Percentiles rank a stretch among this genome's conserved stretches.
phyloP scores from a whole-genome alignment of 75 land plant genomes.

The Chamaecyparis obtusa region DNA sequence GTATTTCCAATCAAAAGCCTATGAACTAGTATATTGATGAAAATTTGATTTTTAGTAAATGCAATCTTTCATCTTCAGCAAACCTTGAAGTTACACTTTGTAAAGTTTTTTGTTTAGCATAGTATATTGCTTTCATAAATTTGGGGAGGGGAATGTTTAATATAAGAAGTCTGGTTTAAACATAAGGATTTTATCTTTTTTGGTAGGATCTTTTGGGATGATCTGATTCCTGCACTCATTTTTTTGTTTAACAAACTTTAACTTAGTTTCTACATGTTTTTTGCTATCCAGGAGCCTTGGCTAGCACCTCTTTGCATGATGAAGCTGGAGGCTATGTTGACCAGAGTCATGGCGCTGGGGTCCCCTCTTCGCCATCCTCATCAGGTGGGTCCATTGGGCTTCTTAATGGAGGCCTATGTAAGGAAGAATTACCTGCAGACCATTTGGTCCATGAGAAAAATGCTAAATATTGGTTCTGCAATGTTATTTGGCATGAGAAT shows the following conservation, averaged over 20 bases:
- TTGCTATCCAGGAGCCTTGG: slow-evolving; percentile 46
- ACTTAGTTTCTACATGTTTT: not conserved
- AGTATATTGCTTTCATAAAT: not conserved
- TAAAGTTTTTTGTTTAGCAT: not conserved
- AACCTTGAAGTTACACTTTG: not conserved
- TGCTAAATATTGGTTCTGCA: slow-evolving; percentile 43
- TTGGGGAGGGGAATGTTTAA: not conserved
- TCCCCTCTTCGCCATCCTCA: slow-evolving; percentile 65
- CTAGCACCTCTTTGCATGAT: slow-evolving; percentile 37
- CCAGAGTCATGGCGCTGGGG: slow-evolving; percentile 34
- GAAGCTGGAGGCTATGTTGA: slow-evolving; percentile 52
- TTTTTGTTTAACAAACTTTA: not conserved
- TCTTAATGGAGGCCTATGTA: slow-evolving; percentile 66
- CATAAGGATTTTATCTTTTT: not conserved
- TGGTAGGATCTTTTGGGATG: not conserved
- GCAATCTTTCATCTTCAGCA: not conserved
- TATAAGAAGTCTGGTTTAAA: not conserved
- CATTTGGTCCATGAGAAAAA: slow-evolving; percentile 47
- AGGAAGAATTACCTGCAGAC: slow-evolving; percentile 48
- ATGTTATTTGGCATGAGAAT: slow-evolving; percentile 37
- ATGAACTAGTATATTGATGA: not conserved
- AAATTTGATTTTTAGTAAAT: not conserved
- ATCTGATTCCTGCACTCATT: not conserved
- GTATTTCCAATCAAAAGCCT: not conserved
- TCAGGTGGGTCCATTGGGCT: slow-evolving; percentile 94